Evolutionary conservation across 768 basidiomycete genomes (phyloP).

Genomic region (Coprinopsis strossmayeri): DNA sequence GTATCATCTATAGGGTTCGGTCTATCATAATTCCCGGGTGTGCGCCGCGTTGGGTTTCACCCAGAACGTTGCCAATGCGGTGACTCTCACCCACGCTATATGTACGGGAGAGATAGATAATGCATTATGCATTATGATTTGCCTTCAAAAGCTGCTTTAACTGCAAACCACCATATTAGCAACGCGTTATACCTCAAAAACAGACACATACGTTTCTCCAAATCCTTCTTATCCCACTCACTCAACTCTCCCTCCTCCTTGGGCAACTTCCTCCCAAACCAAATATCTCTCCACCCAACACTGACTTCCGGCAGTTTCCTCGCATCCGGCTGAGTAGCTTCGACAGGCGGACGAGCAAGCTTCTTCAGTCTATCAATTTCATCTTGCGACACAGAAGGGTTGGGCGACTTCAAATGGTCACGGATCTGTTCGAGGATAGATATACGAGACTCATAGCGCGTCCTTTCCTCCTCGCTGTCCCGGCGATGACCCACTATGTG

Average conservation of each 20-base stretch:
- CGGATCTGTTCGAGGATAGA: slow-evolving; percentile 59
- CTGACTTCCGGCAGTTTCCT: slow-evolving; percentile 14
- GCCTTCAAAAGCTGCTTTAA: too few species aligned
- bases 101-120: too few species aligned
- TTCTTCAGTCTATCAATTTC: slow-evolving; percentile 51
- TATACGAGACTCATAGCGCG: slow-evolving; percentile 48
- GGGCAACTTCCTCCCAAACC: slow-evolving; percentile 33
- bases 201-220: slow-evolving; percentile 10
- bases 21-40: too few species aligned
- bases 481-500: slow-evolving; percentile 55
- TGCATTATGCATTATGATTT: too few species aligned
- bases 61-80: too few species aligned
- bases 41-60: too few species aligned
- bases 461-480: slow-evolving; percentile 43
- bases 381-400: slow-evolving; percentile 31
- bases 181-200: too few species aligned
- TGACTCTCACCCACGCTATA: too few species aligned
- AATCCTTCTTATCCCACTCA: slow-evolving; percentile 11
- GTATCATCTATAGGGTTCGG: too few species aligned
- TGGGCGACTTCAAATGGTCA: slow-evolving; percentile 36
- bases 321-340: background rate
- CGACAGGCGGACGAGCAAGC: slow-evolving; percentile 33
- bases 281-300: slow-evolving; percentile 45
- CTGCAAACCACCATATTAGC: too few species aligned
- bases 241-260: slow-evolving; percentile 9